Evolutionary conservation across 106 monocot species (phyloP).

Genomic region (Amphibolis antarctica): DNA sequence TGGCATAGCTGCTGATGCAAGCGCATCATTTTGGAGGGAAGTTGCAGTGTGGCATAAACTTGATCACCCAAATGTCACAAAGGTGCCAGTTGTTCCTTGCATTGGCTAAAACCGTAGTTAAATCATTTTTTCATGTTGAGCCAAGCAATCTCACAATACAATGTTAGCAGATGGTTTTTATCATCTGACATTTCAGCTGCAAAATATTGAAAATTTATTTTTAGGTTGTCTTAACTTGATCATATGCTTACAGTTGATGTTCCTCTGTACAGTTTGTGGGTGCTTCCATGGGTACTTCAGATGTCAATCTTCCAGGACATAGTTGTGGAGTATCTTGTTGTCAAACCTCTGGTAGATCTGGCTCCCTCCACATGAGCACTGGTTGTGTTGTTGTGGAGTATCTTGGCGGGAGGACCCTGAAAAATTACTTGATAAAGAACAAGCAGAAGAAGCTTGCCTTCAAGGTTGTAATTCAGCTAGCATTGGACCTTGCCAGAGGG

Average conservation of each 20-base stretch:
- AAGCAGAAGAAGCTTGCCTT: constrained; percentile 47
- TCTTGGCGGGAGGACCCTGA: constrained; percentile 71
- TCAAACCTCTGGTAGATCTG: constrained; percentile 13
- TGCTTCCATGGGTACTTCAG: constrained; percentile 68
- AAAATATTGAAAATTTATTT: not conserved
- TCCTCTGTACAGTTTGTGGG: constrained; percentile 46
- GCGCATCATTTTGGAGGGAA: constrained; percentile 49
- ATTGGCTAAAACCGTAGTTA: not conserved
- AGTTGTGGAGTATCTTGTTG: no score
- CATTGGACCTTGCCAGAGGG: constrained; percentile 73
- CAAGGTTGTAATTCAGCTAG: constrained; percentile 66
- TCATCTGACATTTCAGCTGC: not conserved
- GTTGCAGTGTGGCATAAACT: constrained; percentile 75
- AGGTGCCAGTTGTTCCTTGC: constrained; percentile 16
- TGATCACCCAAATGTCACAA: constrained; percentile 67
- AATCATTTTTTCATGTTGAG: not conserved
- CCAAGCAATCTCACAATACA: not conserved
- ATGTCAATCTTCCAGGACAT: constrained; percentile 51
- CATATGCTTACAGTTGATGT: not conserved
- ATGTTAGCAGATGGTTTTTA: not conserved
- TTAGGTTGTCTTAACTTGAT: not conserved
- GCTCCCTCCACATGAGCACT: constrained; percentile 20
- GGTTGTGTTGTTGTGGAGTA: constrained; percentile 85
- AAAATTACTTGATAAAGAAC: constrained; percentile 74
- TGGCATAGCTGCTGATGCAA: constrained; percentile 49